phyloP scores from a whole-genome alignment of 345 rosid species.

The Trapa bicornis region DNA sequence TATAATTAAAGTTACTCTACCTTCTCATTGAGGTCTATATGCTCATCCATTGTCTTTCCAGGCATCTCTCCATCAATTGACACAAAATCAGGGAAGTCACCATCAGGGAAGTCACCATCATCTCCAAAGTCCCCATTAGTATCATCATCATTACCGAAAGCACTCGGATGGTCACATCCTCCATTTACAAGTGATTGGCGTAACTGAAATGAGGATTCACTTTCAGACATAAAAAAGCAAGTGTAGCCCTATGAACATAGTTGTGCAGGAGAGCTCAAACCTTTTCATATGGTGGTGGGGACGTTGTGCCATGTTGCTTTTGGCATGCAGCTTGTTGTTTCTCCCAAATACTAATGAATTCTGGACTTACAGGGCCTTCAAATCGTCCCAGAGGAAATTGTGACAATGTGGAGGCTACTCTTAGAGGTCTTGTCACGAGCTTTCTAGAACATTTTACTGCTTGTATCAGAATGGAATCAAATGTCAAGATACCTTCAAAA shows the following conservation, averaged over 20 bases:
- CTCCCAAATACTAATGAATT: constrained; percentile 61
- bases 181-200: constrained; percentile 48
- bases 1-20: constrained; percentile 13
- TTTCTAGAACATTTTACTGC: constrained; percentile 60
- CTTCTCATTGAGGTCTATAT: constrained; percentile 23
- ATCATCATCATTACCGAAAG: constrained; percentile 23
- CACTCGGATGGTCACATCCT: constrained; percentile 25
- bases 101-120: constrained; percentile 19
- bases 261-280: constrained; percentile 16
- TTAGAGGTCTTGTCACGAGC: constrained; percentile 21
- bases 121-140: constrained; percentile 26
- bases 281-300: constrained; percentile 64
- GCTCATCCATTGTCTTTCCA: constrained; percentile 49
- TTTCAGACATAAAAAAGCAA: not conserved
- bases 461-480: constrained; percentile 6
- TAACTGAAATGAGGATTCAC: constrained; percentile 44
- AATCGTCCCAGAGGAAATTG: constrained; percentile 74
- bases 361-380: constrained; percentile 62
- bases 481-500: constrained; percentile 1
- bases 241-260: not conserved
- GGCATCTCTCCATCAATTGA: constrained; percentile 35
- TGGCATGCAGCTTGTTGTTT: constrained; percentile 13
- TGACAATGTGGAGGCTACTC: constrained; percentile 26
- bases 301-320: constrained; percentile 21
- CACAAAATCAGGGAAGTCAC: constrained; percentile 31